Percentiles rank a stretch among this genome's conserved stretches.
Conservation (phyloP, 495 filamentous ascomycete genomes). For the Aspergillus baeticus region DNA sequence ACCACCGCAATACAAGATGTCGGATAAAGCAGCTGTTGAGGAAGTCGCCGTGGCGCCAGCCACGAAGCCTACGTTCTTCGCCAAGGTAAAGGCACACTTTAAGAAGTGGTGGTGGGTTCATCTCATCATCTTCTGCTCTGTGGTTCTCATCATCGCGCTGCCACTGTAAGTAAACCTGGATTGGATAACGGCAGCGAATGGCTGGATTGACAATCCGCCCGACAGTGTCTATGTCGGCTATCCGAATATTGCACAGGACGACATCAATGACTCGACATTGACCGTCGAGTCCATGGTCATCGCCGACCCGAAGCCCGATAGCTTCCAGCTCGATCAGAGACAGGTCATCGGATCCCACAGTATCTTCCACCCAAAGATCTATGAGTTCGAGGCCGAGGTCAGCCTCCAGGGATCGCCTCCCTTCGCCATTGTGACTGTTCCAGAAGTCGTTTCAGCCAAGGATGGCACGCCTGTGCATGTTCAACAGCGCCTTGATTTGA, state of each 20-base stretch:
- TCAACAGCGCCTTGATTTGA: slow-evolving; percentile 50
- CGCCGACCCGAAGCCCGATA: slow-evolving; percentile 55
- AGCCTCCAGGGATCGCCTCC: slow-evolving; percentile 53
- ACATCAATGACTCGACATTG: slow-evolving; percentile 64
- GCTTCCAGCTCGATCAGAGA: slow-evolving; percentile 54
- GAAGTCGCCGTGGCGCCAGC: slow-evolving; percentile 1
- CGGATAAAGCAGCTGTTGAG: slow-evolving; percentile 24
- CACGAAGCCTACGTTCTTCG: slow-evolving; percentile 32
- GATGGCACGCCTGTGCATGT: slow-evolving; percentile 55
- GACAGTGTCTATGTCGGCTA: slow-evolving; percentile 69
- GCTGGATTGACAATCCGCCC: background rate
- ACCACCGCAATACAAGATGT: slow-evolving; percentile 23
- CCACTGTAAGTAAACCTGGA: slow-evolving; percentile 57
- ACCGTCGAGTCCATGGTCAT: slow-evolving; percentile 57
- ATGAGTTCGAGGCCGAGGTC: slow-evolving; percentile 52
- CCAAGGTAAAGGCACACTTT: slow-evolving; percentile 43
- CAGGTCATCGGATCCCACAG: slow-evolving; percentile 46
- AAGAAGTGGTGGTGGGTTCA: slow-evolving; percentile 74
- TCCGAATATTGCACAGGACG: slow-evolving; percentile 68
- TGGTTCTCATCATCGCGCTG: slow-evolving; percentile 60
- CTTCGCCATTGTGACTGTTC: slow-evolving; percentile 58
- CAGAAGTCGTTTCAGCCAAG: slow-evolving; percentile 47
- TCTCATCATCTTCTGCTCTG: slow-evolving; percentile 55
- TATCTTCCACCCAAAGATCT: slow-evolving; percentile 54
- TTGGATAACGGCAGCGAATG: background rate